phyloP scores from a whole-genome alignment of 495 filamentous ascomycete genomes.

The Annulohypoxylon stygium region DNA sequence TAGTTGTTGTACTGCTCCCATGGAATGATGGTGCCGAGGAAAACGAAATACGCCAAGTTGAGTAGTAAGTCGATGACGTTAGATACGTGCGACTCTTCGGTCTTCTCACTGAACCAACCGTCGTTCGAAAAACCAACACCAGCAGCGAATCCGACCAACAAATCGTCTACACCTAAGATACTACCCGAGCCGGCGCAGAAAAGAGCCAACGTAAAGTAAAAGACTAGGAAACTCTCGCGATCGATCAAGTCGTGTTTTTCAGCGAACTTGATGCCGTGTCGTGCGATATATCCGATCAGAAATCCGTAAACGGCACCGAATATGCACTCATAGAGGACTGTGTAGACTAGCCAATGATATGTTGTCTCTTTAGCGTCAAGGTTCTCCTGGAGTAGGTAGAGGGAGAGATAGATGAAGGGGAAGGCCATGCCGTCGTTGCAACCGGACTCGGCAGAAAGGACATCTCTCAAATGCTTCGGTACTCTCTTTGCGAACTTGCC shows the following conservation, averaged over 20 bases:
- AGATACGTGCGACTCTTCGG: constrained; percentile 97
- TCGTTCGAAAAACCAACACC: constrained; percentile 99
- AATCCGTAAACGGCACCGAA: constrained; percentile 94
- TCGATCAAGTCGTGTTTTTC: constrained; percentile 90
- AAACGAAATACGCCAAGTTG: constrained; percentile 98
- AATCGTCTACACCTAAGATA: constrained; percentile 91
- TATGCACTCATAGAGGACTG: constrained; percentile 95
- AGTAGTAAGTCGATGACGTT: constrained; percentile 98
- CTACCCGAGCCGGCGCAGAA: constrained; percentile 97
- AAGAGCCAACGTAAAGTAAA: constrained; percentile 97
- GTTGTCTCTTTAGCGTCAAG: constrained; percentile 75
- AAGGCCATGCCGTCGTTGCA: constrained; percentile 99
- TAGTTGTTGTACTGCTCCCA: constrained; percentile 88
- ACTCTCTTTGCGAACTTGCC: constrained; percentile 98
- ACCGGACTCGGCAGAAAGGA: constrained; percentile 96
- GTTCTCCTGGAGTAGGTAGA: constrained; percentile 88
- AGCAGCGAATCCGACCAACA: constrained; percentile 95
- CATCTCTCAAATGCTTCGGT: constrained; percentile 94
- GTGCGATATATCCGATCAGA: constrained; percentile 84
- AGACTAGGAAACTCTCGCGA: constrained; percentile 96
- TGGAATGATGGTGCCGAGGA: constrained; percentile 95
- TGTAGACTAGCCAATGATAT: constrained; percentile 89
- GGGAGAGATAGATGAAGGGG: constrained; percentile 93
- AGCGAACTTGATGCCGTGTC: constrained; percentile 90
- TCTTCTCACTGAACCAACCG: constrained; percentile 98